Evolutionary conservation across 2,329 filamentous ascomycete species (phyloP).

Genomic region (Nannizziopsis barbatae): DNA sequence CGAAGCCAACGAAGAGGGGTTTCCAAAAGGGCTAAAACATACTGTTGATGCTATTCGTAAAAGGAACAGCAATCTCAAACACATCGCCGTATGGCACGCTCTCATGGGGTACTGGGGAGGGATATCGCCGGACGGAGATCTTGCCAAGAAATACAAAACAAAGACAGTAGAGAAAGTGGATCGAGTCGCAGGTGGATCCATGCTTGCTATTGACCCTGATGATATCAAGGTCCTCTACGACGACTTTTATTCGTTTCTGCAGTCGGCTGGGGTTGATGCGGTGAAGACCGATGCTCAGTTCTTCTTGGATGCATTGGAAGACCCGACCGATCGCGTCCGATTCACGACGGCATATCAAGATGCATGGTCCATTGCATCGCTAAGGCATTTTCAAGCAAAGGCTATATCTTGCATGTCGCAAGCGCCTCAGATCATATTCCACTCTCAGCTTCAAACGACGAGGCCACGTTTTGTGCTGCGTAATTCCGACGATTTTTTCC

Average conservation of each 20-base stretch:
- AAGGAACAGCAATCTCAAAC: constrained; percentile 59
- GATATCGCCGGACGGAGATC: constrained; percentile 59
- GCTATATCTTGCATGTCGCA: constrained; percentile 94
- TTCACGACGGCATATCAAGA: constrained; percentile 71
- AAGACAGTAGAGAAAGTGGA: constrained; percentile 45
- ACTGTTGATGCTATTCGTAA: constrained; percentile 58
- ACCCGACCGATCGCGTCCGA: constrained; percentile 56
- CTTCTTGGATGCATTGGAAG: constrained; percentile 64
- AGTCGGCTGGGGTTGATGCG: constrained; percentile 61
- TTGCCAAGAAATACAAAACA: constrained; percentile 71
- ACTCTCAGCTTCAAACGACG: constrained; percentile 67
- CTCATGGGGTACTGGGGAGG: constrained; percentile 85
- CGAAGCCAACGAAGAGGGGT: constrained; percentile 68
- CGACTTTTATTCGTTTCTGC: constrained; percentile 81
- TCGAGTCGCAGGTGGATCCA: constrained; percentile 48
- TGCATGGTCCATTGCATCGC: constrained; percentile 67
- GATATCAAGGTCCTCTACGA: constrained; percentile 70
- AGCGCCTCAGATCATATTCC: constrained; percentile 73
- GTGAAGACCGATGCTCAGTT: constrained; percentile 94
- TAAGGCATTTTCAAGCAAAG: constrained; percentile 65
- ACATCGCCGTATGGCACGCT: constrained; percentile 91
- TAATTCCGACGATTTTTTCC: constrained; percentile 87
- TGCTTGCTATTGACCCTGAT: constrained; percentile 61
- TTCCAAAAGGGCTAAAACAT: constrained; percentile 67
- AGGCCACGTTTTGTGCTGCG: constrained; percentile 63